Evolutionary conservation across 345 rosid genomes (phyloP).

Genomic region (Acer campestre): DNA sequence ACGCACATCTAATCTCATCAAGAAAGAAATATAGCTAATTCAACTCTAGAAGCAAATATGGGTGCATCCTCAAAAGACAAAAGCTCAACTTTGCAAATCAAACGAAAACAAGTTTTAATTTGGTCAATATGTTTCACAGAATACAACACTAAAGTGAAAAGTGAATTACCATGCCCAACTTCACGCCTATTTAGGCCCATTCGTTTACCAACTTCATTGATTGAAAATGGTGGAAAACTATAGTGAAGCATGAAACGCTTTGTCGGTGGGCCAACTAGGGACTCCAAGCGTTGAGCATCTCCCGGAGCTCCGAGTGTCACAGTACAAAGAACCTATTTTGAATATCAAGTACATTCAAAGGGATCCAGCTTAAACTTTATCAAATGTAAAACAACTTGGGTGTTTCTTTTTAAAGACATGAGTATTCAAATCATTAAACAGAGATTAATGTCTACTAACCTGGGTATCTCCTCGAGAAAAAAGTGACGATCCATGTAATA

Average conservation of each 20-base stretch:
- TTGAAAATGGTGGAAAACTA: constrained; percentile 93
- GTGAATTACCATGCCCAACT: constrained; percentile 88
- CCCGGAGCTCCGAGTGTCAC: constrained; percentile 94
- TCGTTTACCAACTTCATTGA: constrained; percentile 91
- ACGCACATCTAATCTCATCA: not conserved
- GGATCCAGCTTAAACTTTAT: constrained; percentile 1
- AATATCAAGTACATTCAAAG: constrained; percentile 4
- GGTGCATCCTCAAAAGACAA: constrained; percentile 4
- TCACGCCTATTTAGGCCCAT: constrained; percentile 96
- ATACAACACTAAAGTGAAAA: constrained; percentile 13
- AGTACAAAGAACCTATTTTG: constrained; percentile 81
- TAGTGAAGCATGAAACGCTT: constrained; percentile 99
- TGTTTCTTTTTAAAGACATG: not conserved
- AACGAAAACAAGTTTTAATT: not conserved
- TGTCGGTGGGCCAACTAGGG: constrained; percentile 85
- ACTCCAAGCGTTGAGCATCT: constrained; percentile 85
- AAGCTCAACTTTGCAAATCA: constrained; percentile 7
- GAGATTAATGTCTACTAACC: constrained; percentile 40
- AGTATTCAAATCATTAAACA: constrained; percentile 3
- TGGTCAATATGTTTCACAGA: not conserved
- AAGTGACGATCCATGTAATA: constrained; percentile 84
- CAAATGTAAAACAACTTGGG: not conserved
- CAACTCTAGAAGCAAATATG: not conserved
- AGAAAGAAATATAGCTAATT: constrained; percentile 5
- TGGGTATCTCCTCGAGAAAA: constrained; percentile 98